phyloP scores from a whole-genome alignment of 768 basidiomycete species.

The Tylopilus rubrobrunneus region DNA sequence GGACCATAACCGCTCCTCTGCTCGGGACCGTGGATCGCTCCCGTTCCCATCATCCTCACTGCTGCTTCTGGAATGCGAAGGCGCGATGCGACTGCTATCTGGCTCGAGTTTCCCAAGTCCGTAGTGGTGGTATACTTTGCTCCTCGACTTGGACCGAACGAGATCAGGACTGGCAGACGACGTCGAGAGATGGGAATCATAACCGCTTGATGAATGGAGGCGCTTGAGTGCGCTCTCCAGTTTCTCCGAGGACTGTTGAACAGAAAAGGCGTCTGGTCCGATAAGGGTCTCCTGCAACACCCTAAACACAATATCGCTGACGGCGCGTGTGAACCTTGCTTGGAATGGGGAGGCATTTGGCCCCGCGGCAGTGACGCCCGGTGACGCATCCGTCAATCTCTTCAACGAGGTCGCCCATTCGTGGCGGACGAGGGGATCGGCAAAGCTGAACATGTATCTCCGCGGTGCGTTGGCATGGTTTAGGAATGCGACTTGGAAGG shows the following conservation, averaged over 20 bases:
- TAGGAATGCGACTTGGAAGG: slow-evolving; percentile 87
- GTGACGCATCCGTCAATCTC: slow-evolving; percentile 58
- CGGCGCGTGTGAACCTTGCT: slow-evolving; percentile 55
- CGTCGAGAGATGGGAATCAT: slow-evolving; percentile 24
- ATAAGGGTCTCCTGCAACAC: slow-evolving; percentile 85
- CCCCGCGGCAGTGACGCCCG: slow-evolving; percentile 21
- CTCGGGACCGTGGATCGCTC: slow-evolving; percentile 33
- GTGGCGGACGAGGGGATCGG: slow-evolving; percentile 70
- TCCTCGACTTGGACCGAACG: slow-evolving; percentile 65
- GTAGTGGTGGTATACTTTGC: slow-evolving; percentile 61
- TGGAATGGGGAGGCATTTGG: slow-evolving; percentile 34
- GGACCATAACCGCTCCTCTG: slow-evolving; percentile 60
- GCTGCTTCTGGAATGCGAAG: slow-evolving; percentile 24
- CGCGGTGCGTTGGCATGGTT: slow-evolving; percentile 65
- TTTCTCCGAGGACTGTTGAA: slow-evolving; percentile 24
- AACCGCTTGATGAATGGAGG: slow-evolving; percentile 15
- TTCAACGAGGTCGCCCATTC: slow-evolving; percentile 70
- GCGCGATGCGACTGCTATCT: slow-evolving; percentile 35
- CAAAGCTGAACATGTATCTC: slow-evolving; percentile 93
- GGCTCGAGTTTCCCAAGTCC: slow-evolving; percentile 63
- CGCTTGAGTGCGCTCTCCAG: slow-evolving; percentile 35
- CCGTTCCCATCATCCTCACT: slow-evolving; percentile 31
- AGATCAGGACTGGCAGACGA: slow-evolving; percentile 35
- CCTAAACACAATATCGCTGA: slow-evolving; percentile 72
- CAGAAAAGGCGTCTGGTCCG: slow-evolving; percentile 28